Evolutionary conservation across 2,329 filamentous ascomycete species (phyloP).

Genomic region (Talaromyces rugulosus): DNA sequence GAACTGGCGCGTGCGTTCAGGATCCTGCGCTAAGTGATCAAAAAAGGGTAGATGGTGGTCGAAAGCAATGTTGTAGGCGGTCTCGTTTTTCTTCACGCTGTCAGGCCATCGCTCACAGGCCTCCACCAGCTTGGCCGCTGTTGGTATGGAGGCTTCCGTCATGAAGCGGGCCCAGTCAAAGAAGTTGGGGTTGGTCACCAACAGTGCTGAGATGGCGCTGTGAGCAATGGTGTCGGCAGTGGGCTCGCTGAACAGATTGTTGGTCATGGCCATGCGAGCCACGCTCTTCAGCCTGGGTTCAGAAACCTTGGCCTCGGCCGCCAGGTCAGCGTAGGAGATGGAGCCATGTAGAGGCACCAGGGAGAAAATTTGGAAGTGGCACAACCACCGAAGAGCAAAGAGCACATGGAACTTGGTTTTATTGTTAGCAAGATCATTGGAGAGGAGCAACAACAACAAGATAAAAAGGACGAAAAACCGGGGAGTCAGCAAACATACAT

Average conservation of each 20-base stretch:
- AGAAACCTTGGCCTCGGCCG: conserved; percentile 19
- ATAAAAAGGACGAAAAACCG: not conserved
- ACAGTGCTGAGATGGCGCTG: conserved; percentile 50
- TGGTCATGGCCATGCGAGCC: conserved; percentile 56
- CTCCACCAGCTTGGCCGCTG: conserved; percentile 19
- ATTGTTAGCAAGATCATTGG: not conserved
- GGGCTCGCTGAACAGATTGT: conserved; percentile 53
- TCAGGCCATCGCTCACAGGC: conserved; percentile 21
- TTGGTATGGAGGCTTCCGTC: conserved; percentile 16
- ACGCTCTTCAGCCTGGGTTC: conserved; percentile 27
- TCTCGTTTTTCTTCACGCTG: conserved; percentile 18
- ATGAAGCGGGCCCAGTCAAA: conserved; percentile 56
- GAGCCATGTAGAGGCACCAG: conserved; percentile 21
- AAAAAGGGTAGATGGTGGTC: conserved; percentile 29
- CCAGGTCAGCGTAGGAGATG: conserved; percentile 24
- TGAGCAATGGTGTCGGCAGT: conserved; percentile 50
- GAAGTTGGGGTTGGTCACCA: conserved; percentile 23
- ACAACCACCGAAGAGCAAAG: conserved; percentile 25
- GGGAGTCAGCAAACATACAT: conserved; percentile 8
- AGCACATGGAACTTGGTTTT: conserved; percentile 20
- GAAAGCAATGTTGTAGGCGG: conserved; percentile 26
- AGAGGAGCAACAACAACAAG: not conserved
- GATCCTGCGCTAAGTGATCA: conserved; percentile 23
- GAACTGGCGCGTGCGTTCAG: conserved; percentile 46
- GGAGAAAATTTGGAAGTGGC: conserved; percentile 25